Evolutionary conservation across 2,329 filamentous ascomycete genomes (phyloP), one percentile per base, ranked within the genome.

Genomic region (Diplocarpon rosae): DNA sequence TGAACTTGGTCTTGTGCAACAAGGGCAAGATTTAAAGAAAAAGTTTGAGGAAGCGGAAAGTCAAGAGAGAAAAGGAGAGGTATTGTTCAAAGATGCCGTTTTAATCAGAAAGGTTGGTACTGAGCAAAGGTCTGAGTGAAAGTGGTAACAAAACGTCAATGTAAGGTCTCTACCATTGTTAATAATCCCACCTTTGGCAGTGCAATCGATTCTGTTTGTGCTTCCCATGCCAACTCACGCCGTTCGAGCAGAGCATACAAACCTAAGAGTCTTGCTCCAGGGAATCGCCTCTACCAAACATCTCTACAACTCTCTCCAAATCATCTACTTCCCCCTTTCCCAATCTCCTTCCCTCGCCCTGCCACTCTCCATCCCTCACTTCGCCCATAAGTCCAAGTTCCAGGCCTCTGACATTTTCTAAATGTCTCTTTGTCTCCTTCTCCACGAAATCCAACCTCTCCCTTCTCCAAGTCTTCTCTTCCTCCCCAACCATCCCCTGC

Each of bases 371-470:
- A 56, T 80, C 78, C 48, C 74, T 70, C 38, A 82, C 71, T 56
- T 78, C 78, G 10, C 79, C 79, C 48, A 73, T 66, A 5, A 66
- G 61, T 2, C 75, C 78, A 29, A 83, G 61, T 56, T 86, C 81
- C 45, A 89, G 65, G 0, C 83, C 83, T 37, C 78, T 69, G 36
- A 77, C 69, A 24, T 66, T 72, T 66, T 94, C 85, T 33, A 95
- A 67, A 60, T 93, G 85, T 48, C 83, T 73, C 53, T 78, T 71
- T 40, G 85, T 85, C 57, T 88, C 80, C 43, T 75, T 74, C 65
- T 95, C 89, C 39, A 96, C 80, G 61, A 96, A 96, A 53, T 83
- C 75, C 45, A 82, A 72, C 48, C 90, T 71, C 61, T 92, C 80
- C 42, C 79, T 74, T 32, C 80, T 73, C 67, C 78, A 85, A 37